Evolutionary conservation across 768 basidiomycete genomes (phyloP), one percentile per base, ranked within the genome.

Genomic region (Pleurotus ostreatus): DNA sequence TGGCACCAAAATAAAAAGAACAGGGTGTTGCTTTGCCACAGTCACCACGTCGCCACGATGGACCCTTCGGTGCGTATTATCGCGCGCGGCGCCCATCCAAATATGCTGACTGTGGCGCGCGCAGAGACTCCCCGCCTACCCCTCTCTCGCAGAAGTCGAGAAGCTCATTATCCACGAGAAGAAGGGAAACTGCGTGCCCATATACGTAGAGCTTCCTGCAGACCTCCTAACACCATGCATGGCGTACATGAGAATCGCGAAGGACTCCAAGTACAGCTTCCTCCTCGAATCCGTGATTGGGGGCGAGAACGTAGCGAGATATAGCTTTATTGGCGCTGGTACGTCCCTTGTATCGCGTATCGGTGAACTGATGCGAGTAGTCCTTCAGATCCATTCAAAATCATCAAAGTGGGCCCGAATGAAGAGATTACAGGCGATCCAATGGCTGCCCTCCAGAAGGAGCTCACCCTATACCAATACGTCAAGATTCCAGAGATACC

Each of bases 281-380:
- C 74, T 99, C 46, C 80, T 99, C 43, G 97, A 99, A 71, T 94
- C 92, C 46, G 89, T 98, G 44, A 78, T 92, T 25, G 89, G 83
- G 25, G 95, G 94, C 41, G 93, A 97, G 75, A 92, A 84, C 67
- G 75, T 96, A 47, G 94, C 90, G 34, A 84, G 97, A 53, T 99
- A 96, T 72, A 94, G 92, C 65, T 98, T 98, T 72, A 89, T 99
- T 58, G 97, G 97, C 39, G 86, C 94, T 69, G 92, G 96, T 96
- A 66, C 65, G 74, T 70, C 41, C 9, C 39, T 15, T 46, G 13
- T 20, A 34, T 34, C 30, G 30, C 34, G n/a, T 43, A 38, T 40
- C 56, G 51, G 38, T 49, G 18, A 38, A 11, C 34, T 34, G 55
- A 44, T 39, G 37, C 30, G 52, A 54, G 16, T 6, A 22, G 18